Percentiles rank a stretch among this genome's conserved stretches.
Conservation (phyloP, 148 eudicot genomes). For the Vaccinium darrowii region DNA sequence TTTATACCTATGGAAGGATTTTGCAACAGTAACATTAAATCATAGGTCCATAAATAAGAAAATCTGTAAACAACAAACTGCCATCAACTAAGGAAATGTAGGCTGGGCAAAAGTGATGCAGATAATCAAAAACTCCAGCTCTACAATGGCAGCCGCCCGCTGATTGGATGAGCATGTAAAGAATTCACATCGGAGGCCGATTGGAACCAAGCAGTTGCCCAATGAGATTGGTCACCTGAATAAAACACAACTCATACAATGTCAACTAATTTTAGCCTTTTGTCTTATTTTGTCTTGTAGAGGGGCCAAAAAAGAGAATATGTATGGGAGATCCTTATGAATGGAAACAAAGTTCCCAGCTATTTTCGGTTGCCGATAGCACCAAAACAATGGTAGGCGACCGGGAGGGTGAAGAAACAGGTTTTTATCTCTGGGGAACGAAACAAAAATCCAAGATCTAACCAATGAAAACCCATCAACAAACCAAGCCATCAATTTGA, state of each 20-base stretch:
- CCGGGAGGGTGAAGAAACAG: background rate
- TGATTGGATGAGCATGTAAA: background rate
- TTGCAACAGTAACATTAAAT: background rate
- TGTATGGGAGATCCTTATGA: background rate
- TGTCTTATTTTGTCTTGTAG: background rate
- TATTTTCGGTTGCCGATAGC: background rate
- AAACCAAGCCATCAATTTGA: background rate
- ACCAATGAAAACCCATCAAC: background rate
- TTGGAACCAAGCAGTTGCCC: background rate
- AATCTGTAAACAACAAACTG: background rate
- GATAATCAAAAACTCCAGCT: background rate
- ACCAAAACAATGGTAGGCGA: background rate
- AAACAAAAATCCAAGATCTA: background rate
- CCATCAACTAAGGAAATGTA: background rate
- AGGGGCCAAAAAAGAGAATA: background rate
- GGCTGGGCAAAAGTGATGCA: background rate
- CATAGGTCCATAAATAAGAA: background rate
- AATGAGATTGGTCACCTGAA: slow-evolving; percentile 65
- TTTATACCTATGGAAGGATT: background rate
- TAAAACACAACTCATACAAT: background rate
- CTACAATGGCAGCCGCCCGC: background rate
- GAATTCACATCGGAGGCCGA: slow-evolving; percentile 1
- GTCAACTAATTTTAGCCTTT: background rate
- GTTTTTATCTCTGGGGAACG: background rate
- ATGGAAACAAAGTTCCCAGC: background rate